These are phyloP conservation scores for Lindgomyces ingoldianus DNA, from an alignment of 495 filamentous ascomycete genomes.

Conservation along the genomic window DNA sequence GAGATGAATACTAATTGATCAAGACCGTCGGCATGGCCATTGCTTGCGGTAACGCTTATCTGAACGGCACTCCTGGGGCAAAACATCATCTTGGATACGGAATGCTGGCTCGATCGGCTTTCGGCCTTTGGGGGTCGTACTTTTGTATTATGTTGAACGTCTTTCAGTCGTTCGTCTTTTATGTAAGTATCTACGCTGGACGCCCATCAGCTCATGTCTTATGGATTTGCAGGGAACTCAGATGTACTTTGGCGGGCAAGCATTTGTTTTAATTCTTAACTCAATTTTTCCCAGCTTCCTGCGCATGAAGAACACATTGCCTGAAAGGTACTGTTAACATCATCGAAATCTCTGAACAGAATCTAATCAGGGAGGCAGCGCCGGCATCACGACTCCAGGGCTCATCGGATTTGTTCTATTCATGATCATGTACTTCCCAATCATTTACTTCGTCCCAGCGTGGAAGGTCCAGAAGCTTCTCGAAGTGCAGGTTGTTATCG, in stretches of 20 bases:
- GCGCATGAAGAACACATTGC: slow-evolving; percentile 43
- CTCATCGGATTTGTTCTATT: slow-evolving; percentile 44
- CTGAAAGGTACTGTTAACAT: neutral
- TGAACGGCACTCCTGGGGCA: neutral
- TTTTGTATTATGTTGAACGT: slow-evolving; percentile 17
- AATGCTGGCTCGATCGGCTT: slow-evolving; percentile 9
- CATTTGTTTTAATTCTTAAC: slow-evolving; percentile 38
- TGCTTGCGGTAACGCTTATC: slow-evolving; percentile 1
- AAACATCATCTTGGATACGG: slow-evolving; percentile 12
- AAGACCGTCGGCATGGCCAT: slow-evolving; percentile 9
- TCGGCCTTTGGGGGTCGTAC: slow-evolving; percentile 12
- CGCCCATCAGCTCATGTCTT: neutral
- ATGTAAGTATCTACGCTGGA: neutral
- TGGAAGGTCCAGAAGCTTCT: slow-evolving; percentile 39
- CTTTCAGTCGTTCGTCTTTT: slow-evolving; percentile 7
- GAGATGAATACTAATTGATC: neutral
- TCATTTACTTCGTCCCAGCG: slow-evolving; percentile 41
- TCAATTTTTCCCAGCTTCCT: slow-evolving; percentile 43
- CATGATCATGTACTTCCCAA: slow-evolving; percentile 41
- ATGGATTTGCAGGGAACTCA: slow-evolving; percentile 19
- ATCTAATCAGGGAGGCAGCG: neutral
- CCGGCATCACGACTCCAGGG: slow-evolving; percentile 38
- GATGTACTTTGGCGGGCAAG: slow-evolving; percentile 38
- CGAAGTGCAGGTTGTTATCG: slow-evolving; percentile 25
- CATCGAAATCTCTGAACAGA: neutral